Base-by-base conservation (phyloP, 495 filamentous ascomycete species). In the Podospora didyma region DNA sequence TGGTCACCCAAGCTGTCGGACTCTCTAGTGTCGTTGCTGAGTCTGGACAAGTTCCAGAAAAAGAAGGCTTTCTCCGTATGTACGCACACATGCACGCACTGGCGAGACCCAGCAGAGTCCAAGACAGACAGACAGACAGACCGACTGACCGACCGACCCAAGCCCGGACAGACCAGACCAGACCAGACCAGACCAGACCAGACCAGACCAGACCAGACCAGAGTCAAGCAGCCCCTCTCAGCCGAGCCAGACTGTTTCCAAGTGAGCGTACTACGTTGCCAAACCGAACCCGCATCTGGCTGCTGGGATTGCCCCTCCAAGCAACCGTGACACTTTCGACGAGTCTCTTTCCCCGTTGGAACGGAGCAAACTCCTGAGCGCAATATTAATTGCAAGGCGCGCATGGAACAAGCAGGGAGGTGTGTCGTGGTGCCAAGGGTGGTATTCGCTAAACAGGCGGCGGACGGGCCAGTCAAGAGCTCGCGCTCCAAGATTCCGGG, bases 371-470 rank as follows among this genome's bases (percentile, higher is more conserved):
- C 3, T 47, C 45, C n/a, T 42, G 22, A 22, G n/a, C n/a, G 12
- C 12, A 21, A 22, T 22, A 47, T 47, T 47, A 19, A 47, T 22
- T 47, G 45, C 39, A 47, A 19, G 45, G 45, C 3, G 9, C 12
- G 26, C 12, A 28, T n/a, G 26, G 14, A 21, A 9, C 14, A 31
- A 28, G 23, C 26, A 49, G 9, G 45, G 28, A 42, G 22, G 46
- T 48, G 46, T 48, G n/a, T 39, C 14, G 34, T 50, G 45, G 46
- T 37, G 4, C 12, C 7, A 31, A 7, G 41, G 49, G 54, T 57
- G 42, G 51, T 53, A 59, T 59, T 62, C 60, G 55, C 52, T 62
- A 58, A 56, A 28, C 14, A 17, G 11, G 28, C 41, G 19, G 6
- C 24, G 28, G 14, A 37, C 19, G 45, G 22, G 2, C 45, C 45